A percentile compares a stretch with the other conserved stretches of the same genome.
phyloP scores from a whole-genome alignment of 176 grass and related monocot genomes.

The Avena insularis region DNA sequence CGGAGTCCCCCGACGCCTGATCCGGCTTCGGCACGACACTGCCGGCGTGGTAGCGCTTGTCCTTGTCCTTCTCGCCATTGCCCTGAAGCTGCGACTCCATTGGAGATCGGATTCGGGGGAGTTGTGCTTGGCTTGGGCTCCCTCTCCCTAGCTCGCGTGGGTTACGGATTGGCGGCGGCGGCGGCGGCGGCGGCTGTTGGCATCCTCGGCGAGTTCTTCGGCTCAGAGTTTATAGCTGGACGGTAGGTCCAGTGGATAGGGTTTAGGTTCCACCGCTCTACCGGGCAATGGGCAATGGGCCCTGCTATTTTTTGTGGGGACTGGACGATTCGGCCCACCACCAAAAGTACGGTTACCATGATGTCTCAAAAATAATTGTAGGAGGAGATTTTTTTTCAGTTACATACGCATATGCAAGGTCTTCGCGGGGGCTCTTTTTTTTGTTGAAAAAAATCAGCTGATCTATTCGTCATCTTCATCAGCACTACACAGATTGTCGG shows the following conservation, averaged over 20 bases:
- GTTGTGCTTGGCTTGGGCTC: constrained; percentile 7
- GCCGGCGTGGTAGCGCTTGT: constrained; percentile 3
- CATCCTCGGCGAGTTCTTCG: neutral
- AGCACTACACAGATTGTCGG: no score
- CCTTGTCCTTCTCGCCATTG: constrained; percentile 37
- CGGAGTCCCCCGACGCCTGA: constrained; percentile 55
- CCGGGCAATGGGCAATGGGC: neutral
- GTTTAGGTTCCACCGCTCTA: constrained; percentile 35
- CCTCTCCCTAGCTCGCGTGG: neutral
- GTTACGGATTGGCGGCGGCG: constrained; percentile 36
- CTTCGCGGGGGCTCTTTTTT: no score
- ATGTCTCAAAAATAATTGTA: no score
- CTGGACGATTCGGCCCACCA: constrained; percentile 33
- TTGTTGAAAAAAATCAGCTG: no score
- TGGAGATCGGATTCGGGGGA: constrained; percentile 33
- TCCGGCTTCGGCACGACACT: constrained; percentile 70
- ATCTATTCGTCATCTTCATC: no score
- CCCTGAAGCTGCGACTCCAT: constrained; percentile 47
- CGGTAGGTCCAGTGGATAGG: constrained; percentile 36
- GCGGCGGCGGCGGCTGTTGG: neutral
- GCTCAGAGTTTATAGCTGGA: constrained; percentile 16
- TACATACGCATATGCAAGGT: no score
- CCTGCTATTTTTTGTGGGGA: neutral
- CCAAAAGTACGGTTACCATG: neutral
- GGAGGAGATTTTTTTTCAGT: no score